Conservation (phyloP, 2,329 filamentous ascomycete genomes). For the Curvularia lunata region DNA sequence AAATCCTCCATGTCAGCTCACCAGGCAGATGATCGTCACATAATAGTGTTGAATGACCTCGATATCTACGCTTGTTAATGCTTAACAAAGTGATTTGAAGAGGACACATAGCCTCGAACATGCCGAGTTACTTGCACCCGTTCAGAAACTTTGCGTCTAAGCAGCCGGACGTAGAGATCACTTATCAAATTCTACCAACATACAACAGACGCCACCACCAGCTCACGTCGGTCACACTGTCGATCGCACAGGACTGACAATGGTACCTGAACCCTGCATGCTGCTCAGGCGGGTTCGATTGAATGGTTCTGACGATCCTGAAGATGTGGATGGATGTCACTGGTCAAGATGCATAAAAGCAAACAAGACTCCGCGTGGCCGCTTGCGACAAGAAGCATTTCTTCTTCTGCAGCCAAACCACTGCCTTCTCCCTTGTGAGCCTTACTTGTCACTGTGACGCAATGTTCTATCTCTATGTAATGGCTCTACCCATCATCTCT, state of each 20-base stretch:
- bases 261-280: background rate
- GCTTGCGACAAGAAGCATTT: background rate
- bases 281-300: background rate
- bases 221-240: background rate
- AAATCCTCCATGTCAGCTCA: background rate
- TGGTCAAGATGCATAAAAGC: background rate
- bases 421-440: background rate
- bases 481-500: background rate
- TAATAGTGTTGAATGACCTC: background rate
- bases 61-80: background rate
- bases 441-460: background rate
- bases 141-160: background rate
- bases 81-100: background rate
- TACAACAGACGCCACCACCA: too few relatives aligned
- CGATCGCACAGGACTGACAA: background rate
- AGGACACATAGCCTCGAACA: background rate
- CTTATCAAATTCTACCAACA: too few relatives aligned
- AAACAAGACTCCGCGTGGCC: background rate
- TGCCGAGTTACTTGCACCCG: background rate
- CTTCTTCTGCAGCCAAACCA: background rate
- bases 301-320: background rate
- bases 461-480: background rate
- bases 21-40: background rate
- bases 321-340: background rate
- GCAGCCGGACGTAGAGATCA: too few relatives aligned